phyloP scores from a whole-genome alignment of 306 rosid genomes.

The Quercus robur region DNA sequence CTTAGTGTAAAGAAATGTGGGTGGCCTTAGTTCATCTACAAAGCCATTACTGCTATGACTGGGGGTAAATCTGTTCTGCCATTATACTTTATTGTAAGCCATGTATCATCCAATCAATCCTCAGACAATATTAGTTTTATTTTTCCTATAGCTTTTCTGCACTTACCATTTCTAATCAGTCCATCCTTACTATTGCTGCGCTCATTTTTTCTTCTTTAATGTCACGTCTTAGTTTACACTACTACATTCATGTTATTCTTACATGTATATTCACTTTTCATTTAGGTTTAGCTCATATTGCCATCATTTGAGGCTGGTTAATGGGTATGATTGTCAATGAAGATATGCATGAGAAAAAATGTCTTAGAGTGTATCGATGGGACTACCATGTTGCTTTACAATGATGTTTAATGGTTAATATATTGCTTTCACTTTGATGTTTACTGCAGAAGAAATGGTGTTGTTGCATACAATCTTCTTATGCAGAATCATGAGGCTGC shows the following conservation, averaged over 20 bases:
- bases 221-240: not conserved
- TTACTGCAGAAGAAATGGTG: slow-evolving; percentile 74
- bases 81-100: no score
- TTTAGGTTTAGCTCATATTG: not conserved
- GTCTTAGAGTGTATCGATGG: not conserved
- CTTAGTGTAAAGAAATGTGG: no score
- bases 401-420: not conserved
- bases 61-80: no score
- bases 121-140: not conserved
- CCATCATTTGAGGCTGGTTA: not conserved
- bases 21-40: no score
- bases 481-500: slow-evolving; percentile 49
- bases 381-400: not conserved
- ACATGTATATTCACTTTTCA: not conserved
- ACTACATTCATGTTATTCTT: not conserved
- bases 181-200: not conserved
- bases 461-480: slow-evolving; percentile 50
- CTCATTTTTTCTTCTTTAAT: not conserved
- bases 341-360: not conserved
- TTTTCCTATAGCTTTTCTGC: not conserved
- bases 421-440: not conserved
- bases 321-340: not conserved
- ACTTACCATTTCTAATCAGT: not conserved
- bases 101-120: not conserved
- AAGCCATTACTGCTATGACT: no score